A percentile compares a stretch with the other conserved stretches of the same genome.
Evolutionary conservation across 2,329 filamentous ascomycete genomes (phyloP).

Genomic region (Hymenotorrendiella dingleyae): DNA sequence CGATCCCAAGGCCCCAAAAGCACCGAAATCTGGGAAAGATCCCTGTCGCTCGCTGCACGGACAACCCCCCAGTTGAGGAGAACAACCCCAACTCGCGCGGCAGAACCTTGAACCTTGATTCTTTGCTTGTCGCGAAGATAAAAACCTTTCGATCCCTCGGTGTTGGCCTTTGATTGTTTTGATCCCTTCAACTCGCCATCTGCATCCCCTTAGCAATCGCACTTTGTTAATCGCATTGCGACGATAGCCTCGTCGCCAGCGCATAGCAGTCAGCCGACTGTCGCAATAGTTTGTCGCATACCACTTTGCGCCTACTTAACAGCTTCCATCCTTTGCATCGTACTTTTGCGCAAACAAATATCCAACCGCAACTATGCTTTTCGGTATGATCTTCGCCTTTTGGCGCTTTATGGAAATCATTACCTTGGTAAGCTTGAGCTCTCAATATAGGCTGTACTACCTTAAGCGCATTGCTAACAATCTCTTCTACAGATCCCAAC

Average conservation of each 20-base stretch:
- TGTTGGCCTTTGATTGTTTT: too few species aligned
- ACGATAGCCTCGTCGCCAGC: too few species aligned
- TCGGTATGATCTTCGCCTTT: slow-evolving; percentile 57
- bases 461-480: slow-evolving; percentile 8
- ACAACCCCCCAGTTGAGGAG: slow-evolving; percentile 1
- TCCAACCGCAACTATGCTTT: slow-evolving; percentile 44
- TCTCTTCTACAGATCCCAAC: slow-evolving; percentile 47
- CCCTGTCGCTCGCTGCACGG: slow-evolving; percentile 10
- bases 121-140: neutral
- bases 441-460: too few species aligned
- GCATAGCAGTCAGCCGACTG: too few species aligned
- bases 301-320: slow-evolving; percentile 1
- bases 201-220: too few species aligned
- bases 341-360: slow-evolving; percentile 1
- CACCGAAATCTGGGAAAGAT: slow-evolving; percentile 14
- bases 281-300: too few species aligned
- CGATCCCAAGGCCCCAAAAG: neutral
- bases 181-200: too few species aligned
- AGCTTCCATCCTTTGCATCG: neutral
- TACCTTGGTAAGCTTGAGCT: slow-evolving; percentile 46
- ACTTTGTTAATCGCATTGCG: too few species aligned
- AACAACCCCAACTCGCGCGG: neutral
- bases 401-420: slow-evolving; percentile 58
- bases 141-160: neutral
- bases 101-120: neutral